These are phyloP conservation scores for Candida gorgasii DNA, from an alignment of 805 yeast species.

Conservation along the genomic window DNA sequence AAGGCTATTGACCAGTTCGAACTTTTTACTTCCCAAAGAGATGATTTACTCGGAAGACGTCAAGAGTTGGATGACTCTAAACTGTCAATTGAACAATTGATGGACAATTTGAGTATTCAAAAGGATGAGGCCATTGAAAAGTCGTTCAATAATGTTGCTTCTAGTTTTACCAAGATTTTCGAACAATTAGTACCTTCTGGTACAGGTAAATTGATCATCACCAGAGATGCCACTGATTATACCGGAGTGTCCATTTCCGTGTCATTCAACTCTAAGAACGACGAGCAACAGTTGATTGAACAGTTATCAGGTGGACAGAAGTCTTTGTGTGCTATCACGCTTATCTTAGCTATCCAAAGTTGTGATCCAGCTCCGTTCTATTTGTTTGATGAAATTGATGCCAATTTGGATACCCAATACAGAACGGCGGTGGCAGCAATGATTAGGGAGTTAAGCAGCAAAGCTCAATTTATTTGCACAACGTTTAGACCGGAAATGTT, in stretches of 20 bases:
- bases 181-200: conserved; percentile 84
- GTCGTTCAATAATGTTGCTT: conserved; percentile 75
- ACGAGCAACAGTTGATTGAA: conserved; percentile 85
- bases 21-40: conserved; percentile 71
- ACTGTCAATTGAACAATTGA: conserved; percentile 69
- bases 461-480: conserved; percentile 93
- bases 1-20: conserved; percentile 84
- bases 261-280: conserved; percentile 80
- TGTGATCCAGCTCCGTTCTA: conserved; percentile 98
- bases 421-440: conserved; percentile 81
- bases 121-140: conserved; percentile 80
- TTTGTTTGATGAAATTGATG: conserved; percentile 94
- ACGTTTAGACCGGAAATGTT: conserved; percentile 94
- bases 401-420: conserved; percentile 90
- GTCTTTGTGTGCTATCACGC: conserved; percentile 92
- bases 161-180: conserved; percentile 72
- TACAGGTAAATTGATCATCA: conserved; percentile 67
- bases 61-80: conserved; percentile 70
- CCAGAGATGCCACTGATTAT: conserved; percentile 41
- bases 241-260: conserved; percentile 84
- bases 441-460: conserved; percentile 60
- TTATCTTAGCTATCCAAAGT: conserved; percentile 89
- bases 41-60: conserved; percentile 63
- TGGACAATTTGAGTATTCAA: conserved; percentile 67
- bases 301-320: conserved; percentile 97